phyloP scores from a whole-genome alignment of 1,284 basidiomycete species.

The Xanthoconium separans region DNA sequence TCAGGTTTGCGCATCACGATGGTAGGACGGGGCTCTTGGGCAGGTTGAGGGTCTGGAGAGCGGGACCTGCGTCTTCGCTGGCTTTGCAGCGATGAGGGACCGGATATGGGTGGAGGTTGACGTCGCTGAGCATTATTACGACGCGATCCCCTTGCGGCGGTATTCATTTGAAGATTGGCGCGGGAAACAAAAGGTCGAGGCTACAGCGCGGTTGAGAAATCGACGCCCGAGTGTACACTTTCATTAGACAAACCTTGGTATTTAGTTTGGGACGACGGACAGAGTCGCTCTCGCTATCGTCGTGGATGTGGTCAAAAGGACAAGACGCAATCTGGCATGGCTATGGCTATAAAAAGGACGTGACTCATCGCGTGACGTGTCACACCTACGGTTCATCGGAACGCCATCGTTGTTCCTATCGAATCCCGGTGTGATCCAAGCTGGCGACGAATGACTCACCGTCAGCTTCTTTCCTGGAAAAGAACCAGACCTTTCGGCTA shows the following conservation, averaged over 20 bases:
- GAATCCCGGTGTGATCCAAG: neutral
- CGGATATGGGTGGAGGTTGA: constrained; percentile 18
- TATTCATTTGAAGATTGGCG: constrained; percentile 17
- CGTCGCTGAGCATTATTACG: constrained; percentile 24
- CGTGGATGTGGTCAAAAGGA: constrained; percentile 13
- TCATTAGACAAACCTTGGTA: constrained; percentile 8
- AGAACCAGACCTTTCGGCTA: too few relatives aligned
- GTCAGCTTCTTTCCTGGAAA: too few relatives aligned
- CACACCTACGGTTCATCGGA: neutral
- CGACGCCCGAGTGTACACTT: neutral
- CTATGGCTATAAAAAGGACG: constrained; percentile 12
- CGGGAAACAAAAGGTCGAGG: neutral
- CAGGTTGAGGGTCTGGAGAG: constrained; percentile 24
- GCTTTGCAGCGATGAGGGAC: constrained; percentile 11
- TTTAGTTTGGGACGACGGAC: neutral
- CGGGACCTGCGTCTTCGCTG: constrained; percentile 28
- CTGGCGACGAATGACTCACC: too few relatives aligned
- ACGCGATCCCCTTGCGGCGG: constrained; percentile 23
- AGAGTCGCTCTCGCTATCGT: constrained; percentile 2
- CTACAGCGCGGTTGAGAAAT: constrained; percentile 3
- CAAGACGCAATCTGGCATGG: constrained; percentile 5
- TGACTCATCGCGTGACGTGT: constrained; percentile 9
- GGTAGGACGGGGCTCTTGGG: constrained; percentile 12
- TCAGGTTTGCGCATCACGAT: constrained; percentile 20
- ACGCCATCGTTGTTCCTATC: neutral